Evolutionary conservation across 2,329 filamentous ascomycete genomes (phyloP), one percentile per base, ranked within the genome.

Genomic region (Monosporascus cannonballus): DNA sequence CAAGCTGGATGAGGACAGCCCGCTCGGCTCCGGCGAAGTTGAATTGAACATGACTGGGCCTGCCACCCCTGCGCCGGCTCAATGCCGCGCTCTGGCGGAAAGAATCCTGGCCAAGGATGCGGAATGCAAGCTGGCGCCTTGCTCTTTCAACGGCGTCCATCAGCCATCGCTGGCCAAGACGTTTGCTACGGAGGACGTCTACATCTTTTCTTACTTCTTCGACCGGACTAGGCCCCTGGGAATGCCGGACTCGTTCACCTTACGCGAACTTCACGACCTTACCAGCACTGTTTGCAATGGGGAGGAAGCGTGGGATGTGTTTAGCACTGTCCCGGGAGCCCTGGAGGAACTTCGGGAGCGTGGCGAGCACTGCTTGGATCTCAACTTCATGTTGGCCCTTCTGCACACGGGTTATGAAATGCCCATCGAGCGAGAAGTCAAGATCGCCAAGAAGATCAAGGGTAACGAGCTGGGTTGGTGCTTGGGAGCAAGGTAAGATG

Each of bases 371-470:
- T 99, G 94, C 73, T 75, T 99, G 64, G 94, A 99, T 71, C 76
- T 99, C 63, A 99, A 90, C 76, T 99, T 97, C 68, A 96, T 96
- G 90, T 75, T 96, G 63, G 89, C 89, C 25, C 77, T 99, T 53
- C 76, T 97, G 51, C 92, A 97, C 72, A 96, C 90, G 6, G 94
- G 94, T 3, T 99, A 99, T 66, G 94, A 97, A 61, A 96, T 99
- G 90, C 93, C 93, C 4, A 86, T 97, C 63, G 90, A 96, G 61
- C 83, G 95, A 39, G 94, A 99, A 72, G 91, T 99, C 60, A 93
- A 89, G 79, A 96, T 96, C 67, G 94, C 93, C 55, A 99, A 99
- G 87, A 96, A 96, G 80, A 96, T 99, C 67, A 93, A 95, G 76
- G 86, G 85, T 52, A 96, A 96, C 70, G 95, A 99, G 76, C 75